These are phyloP conservation scores for Kluyveromyces aestuarii DNA, from an alignment of 805 yeast genomes.

Conservation along the genomic window DNA sequence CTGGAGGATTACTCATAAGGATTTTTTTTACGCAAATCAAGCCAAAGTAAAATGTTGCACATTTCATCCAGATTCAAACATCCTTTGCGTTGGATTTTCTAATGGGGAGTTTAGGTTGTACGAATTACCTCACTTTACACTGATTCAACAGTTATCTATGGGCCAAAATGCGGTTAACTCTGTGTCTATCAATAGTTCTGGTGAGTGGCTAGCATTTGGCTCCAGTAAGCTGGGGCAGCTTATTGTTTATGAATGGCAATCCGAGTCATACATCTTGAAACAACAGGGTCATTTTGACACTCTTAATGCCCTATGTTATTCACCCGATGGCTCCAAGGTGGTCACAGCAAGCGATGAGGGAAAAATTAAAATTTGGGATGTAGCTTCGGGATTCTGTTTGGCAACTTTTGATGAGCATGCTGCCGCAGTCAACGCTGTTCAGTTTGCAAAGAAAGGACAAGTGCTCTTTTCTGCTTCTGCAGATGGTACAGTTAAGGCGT, in stretches of 20 bases:
- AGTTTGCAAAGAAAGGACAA: slow-evolving; percentile 82
- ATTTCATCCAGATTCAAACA: slow-evolving; percentile 62
- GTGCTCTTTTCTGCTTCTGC: slow-evolving; percentile 85
- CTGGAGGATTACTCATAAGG: slow-evolving; percentile 79
- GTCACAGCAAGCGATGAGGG: slow-evolving; percentile 97
- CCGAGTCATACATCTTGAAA: slow-evolving; percentile 87
- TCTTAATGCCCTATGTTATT: slow-evolving; percentile 71
- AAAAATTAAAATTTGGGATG: slow-evolving; percentile 94
- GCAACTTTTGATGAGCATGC: slow-evolving; percentile 89
- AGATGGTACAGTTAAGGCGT: slow-evolving; percentile 96
- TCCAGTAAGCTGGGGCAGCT: slow-evolving; percentile 86
- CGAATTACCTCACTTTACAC: slow-evolving; percentile 71
- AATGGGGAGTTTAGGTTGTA: slow-evolving; percentile 88
- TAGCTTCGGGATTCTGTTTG: slow-evolving; percentile 82
- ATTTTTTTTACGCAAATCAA: slow-evolving; percentile 56
- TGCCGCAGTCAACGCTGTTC: slow-evolving; percentile 79
- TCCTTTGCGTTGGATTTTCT: slow-evolving; percentile 80
- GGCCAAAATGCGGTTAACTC: slow-evolving; percentile 86
- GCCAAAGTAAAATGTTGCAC: slow-evolving; percentile 71
- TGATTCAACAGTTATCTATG: slow-evolving; percentile 82
- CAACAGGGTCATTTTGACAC: slow-evolving; percentile 98
- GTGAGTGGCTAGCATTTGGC: slow-evolving; percentile 97
- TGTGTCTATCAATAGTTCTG: slow-evolving; percentile 68
- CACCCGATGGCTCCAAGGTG: slow-evolving; percentile 89
- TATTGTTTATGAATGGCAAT: slow-evolving; percentile 97